phyloP scores from a whole-genome alignment of 2,329 filamentous ascomycete genomes.

The Fusarium gaditjirri region DNA sequence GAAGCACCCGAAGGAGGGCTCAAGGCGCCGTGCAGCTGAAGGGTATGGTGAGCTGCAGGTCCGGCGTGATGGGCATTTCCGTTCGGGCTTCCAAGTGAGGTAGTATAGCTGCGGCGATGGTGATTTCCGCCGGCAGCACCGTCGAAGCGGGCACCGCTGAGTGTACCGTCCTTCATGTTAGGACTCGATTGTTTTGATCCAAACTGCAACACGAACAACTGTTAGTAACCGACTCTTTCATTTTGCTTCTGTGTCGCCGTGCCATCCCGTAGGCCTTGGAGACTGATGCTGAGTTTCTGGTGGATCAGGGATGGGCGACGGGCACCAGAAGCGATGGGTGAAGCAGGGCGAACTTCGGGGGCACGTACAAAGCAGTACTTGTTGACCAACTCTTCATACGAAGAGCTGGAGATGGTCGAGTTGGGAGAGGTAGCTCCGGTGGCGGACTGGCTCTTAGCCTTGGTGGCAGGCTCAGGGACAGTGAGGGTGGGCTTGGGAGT shows the following conservation, averaged over 20 bases:
- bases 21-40: slow-evolving; percentile 43
- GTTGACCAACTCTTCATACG: slow-evolving; percentile 96
- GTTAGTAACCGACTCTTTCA: slow-evolving; percentile 54
- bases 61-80: slow-evolving; percentile 46
- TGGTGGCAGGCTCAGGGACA: slow-evolving; percentile 36
- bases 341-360: slow-evolving; percentile 51
- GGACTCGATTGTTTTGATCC: slow-evolving; percentile 68
- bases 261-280: slow-evolving; percentile 33
- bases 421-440: slow-evolving; percentile 63
- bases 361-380: slow-evolving; percentile 99
- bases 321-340: slow-evolving; percentile 28
- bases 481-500: slow-evolving; percentile 42
- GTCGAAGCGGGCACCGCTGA: slow-evolving; percentile 55
- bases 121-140: slow-evolving; percentile 19
- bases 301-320: slow-evolving; percentile 35
- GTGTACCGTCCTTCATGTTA: slow-evolving; percentile 60
- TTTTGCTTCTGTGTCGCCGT: slow-evolving; percentile 30
- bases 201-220: slow-evolving; percentile 59
- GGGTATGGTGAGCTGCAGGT: slow-evolving; percentile 57
- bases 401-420: slow-evolving; percentile 78
- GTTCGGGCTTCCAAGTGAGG: slow-evolving; percentile 27
- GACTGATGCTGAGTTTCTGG: slow-evolving; percentile 24
- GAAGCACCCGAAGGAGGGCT: slow-evolving; percentile 33
- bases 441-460: slow-evolving; percentile 21
- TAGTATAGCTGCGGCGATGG: slow-evolving; percentile 16